Evolutionary conservation across 345 rosid genomes (phyloP), one percentile per base, ranked within the genome.

Genomic region (Eucalyptus regnans): DNA sequence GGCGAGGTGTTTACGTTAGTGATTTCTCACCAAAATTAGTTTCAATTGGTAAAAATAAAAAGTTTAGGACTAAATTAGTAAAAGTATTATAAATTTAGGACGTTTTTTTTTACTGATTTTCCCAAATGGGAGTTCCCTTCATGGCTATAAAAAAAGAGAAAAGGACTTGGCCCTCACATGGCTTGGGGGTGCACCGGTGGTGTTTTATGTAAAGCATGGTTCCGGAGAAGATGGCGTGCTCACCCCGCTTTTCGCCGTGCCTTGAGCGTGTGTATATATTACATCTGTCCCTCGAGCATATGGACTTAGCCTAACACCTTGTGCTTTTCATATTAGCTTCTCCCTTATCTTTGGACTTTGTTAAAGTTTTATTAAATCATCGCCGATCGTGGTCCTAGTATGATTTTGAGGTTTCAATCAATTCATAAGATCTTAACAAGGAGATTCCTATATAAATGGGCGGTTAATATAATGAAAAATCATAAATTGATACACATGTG

Each of bases 1-100:
- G 1, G 1, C 0, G 2, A 0, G 3, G 1, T 8, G 6, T 56
- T 0, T 9, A 56, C 12, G 1, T 56, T 0, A 4, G 0, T 2
- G 29, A 56, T 56, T 56, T 56, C 0, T 3, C 4, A 56, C 2
- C 6, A 56, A 56, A 56, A 23, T 56, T 56, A 56, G 0, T 9
- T 56, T 23, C 1, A 56, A 56, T 23, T 23, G 0, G 2, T 12
- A 22, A 23, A 56, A 9, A 1, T 56, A 23, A 0, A 56, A 56
- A 22, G 6, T 23, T 56, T 56, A 23, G 0, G 3, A 0, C 3
- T 52, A 52, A 56, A 56, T 56, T 4, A 23, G 3, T 0, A 22
- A 56, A 56, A 56, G 2, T 23, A 56, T 52, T 52, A 56, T 22
- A 56, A 22, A 23, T 23, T 56, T 2, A 22, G 1, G 6, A 9